Evolutionary conservation across 768 basidiomycete genomes (phyloP).

Genomic region (Pleurotus tuber-regium): DNA sequence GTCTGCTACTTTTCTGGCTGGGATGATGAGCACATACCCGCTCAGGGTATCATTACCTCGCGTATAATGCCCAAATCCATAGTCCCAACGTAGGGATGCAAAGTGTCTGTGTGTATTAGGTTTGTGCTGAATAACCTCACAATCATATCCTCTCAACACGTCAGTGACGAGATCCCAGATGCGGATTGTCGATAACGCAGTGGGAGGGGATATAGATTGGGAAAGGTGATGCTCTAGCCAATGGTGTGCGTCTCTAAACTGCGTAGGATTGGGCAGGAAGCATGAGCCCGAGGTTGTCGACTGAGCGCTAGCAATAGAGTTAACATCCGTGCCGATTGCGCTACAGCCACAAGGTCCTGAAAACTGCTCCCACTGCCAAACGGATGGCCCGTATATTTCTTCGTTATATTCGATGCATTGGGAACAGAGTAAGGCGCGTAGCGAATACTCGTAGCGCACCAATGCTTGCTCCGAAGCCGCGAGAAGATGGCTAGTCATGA

Average conservation of each 20-base stretch:
- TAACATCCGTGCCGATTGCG: not conserved
- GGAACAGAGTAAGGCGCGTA: constrained; percentile 41
- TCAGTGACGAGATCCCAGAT: constrained; percentile 43
- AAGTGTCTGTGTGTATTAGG: constrained; percentile 3
- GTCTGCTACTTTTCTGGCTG: too few relatives aligned
- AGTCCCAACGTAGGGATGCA: constrained; percentile 13
- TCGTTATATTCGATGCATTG: constrained; percentile 51
- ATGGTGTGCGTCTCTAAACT: constrained; percentile 39
- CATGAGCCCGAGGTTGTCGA: too few relatives aligned
- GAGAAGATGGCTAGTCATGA: constrained; percentile 40
- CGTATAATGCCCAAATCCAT: not conserved
- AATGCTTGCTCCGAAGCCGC: constrained; percentile 41
- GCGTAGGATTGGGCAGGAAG: constrained; percentile 18
- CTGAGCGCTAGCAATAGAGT: not conserved
- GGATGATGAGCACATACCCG: constrained; percentile 18
- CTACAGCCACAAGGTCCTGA: constrained; percentile 47
- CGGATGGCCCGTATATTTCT: constrained; percentile 50
- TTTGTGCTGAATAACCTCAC: constrained; percentile 28
- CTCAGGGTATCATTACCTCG: constrained; percentile 6
- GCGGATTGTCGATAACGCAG: constrained; percentile 18
- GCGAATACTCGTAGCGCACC: constrained; percentile 34
- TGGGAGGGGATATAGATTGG: constrained; percentile 19
- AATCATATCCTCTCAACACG: constrained; percentile 42
- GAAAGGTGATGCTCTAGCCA: constrained; percentile 50
- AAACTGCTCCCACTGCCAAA: constrained; percentile 55